Evolutionary conservation across 2,329 filamentous ascomycete species (phyloP), one percentile per base, ranked within the genome.

Genomic region (Aciculosporium take): DNA sequence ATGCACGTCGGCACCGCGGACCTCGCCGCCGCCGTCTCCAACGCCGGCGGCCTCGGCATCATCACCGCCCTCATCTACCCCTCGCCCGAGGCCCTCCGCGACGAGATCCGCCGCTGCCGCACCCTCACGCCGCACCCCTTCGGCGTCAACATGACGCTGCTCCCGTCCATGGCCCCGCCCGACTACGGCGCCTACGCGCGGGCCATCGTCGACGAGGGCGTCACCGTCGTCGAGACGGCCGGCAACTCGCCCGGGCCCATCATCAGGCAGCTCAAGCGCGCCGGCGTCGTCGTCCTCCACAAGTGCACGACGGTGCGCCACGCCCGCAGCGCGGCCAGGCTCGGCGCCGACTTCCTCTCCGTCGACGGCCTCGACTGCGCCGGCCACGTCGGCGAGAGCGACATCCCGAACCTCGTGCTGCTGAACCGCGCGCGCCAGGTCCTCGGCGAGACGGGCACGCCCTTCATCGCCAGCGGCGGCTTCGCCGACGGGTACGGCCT

Each of bases 301-400:
- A 98, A 98, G 68, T 96, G 91, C 70, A 98, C 91, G 7, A 93
- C 86, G 5, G 94, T 98, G 64, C 72, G 87, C 42, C 91, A 98
- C 59, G 91, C 91, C 17, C 76, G 86, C 61, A 87, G 82, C 49
- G 91, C 91, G 37, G 74, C 94, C 45, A 94, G 94, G 64, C 78
- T 96, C 30, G 91, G 91, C 48, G 91, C 95, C 4, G 91, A 98
- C 63, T 96, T 98, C 64, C 67, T 98, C 44, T 88, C 81, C 50
- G 96, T 98, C 53, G 91, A 98, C 58, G 91, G 91, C 33, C 96
- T 98, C 58, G 91, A 98, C 64, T 98, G 91, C 65, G 91, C 87
- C 33, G 91, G 73, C 50, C 84, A 91, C 67, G 84, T 91, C 42
- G 84, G 84, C 58, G 84, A 91, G 68, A 79, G 74, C 45, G 85